Evolutionary conservation across 164 flowering plant species (phyloP), one percentile per base, ranked within the genome.

Genomic region (Macadamia integrifolia): DNA sequence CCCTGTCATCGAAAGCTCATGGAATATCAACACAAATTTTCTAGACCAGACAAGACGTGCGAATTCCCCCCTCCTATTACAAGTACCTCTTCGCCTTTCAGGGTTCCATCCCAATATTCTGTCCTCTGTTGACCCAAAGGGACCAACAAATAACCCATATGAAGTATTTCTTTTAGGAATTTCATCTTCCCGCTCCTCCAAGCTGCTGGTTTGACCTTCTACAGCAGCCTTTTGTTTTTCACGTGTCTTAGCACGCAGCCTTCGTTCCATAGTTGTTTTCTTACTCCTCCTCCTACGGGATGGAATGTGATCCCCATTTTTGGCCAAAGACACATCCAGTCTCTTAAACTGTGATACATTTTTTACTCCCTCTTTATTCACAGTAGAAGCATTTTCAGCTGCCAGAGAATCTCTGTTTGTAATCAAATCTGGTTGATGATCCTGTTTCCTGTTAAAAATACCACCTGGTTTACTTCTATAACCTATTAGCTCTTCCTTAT

Each of bases 1-100:
- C 3, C 97, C 99, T 40, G 97, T 95, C 92, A 92, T 82, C 13
- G 99, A 92, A 6, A 95, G 89, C 79, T 91, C 99, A 72, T 95
- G 98, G 73, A 95, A 82, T 74, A 95, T 76, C 79, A 95, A 69
- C 14, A 95, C 85, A 79, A 95, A 92, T 62, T 84, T 89, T 77
- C 98, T 85, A 12, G 97, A 92, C 98, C 99, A 91, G 62, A 92
- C 98, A 52, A 90, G 80, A 23, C 91, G 91, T 32, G 94, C 85
- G 68, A 95, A 92, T 46, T 81, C 85, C 28, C 90, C 88, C 72
- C 83, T 89, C 79, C 98, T 81, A 63, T 92, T 91, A 82, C 99
- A 95, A 40, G 97, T 95, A 67, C 98, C 97, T 0, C 89, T 80
- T 70, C 99, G 80, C 79, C 86, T 92, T 66, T 83, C 87, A 4